phyloP scores from a whole-genome alignment of 148 eudicot species.

The Nyssa sinensis region DNA sequence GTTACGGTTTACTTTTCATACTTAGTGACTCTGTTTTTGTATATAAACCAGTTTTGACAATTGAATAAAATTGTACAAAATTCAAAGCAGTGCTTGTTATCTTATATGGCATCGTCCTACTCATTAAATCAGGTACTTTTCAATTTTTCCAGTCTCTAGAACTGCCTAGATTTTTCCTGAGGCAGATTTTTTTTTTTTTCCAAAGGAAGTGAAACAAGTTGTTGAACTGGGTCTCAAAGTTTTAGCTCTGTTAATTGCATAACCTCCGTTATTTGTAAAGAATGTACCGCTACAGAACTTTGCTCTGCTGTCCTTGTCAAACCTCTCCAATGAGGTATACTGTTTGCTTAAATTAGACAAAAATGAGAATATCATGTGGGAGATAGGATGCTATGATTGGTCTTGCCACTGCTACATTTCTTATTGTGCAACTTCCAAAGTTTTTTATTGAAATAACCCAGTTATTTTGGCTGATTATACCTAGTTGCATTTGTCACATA shows the following conservation, averaged over 20 bases:
- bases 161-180: background rate
- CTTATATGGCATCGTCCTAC: background rate
- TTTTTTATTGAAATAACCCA: too few species aligned
- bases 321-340: background rate
- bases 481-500: too few species aligned
- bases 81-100: too few species aligned
- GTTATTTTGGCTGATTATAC: background rate
- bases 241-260: background rate
- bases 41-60: too few species aligned
- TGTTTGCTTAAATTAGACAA: background rate
- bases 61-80: too few species aligned
- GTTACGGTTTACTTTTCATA: too few species aligned
- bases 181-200: conserved; percentile 1
- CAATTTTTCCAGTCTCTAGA: background rate
- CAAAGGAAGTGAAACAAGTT: conserved; percentile 7
- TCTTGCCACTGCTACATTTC: background rate
- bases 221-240: background rate
- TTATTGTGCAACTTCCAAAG: background rate
- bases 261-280: too few species aligned
- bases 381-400: too few species aligned
- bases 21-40: too few species aligned
- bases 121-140: background rate
- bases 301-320: too few species aligned
- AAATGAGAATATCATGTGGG: background rate
- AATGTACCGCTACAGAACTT: too few species aligned